Base-by-base conservation (phyloP, 805 yeast species). In the Soucietia sequanensis region DNA sequence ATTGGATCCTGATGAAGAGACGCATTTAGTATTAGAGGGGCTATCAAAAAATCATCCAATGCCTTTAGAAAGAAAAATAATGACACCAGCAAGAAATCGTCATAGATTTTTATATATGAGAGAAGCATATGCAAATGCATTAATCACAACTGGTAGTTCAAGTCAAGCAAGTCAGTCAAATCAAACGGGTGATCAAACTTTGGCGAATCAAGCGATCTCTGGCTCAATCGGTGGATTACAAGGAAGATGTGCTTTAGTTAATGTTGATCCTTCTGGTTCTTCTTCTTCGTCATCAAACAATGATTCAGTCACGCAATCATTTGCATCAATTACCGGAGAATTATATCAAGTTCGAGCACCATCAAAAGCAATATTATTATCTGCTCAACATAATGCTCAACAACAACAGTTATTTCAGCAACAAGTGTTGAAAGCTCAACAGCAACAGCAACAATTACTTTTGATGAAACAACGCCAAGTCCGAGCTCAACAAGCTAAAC, bases 121-220 rank as follows among this genome's bases (percentile, higher is more conserved):
- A 45, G 99, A 93, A 57, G 86, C 90, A 81, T 85, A 91, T 62
- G 95, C 96, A 1, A 78, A 85, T 40, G 91, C 96, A 2, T 71
- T 85, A 10, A 68, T 84, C 7, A 87, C 80, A 8, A 73, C 85
- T 27, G 75, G 81, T 31, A 60, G 60, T 35, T 45, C 37, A 45
- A 9, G 27, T 14, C 38, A 25, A 11, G 27, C 17, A 11, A 28
- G 24, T 13, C 35, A 23, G 16, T 31, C 30, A 14, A 41, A 23
- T 23, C 56, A 44, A 42, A 39, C 54, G 1, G 49, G 50, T 12
- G 70, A 65, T 24, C 65, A 59, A 42, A 67, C 72, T 2, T 54
- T 68, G 30, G 74, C 74, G 4, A 68, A 65, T 45, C 74, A 68
- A 46, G 74, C 74, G 11, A 68, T 68, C 30, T 62, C 69, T 2